These are phyloP conservation scores for Aphanocladium album DNA, from an alignment of 2,329 filamentous ascomycete genomes.

Conservation along the genomic window DNA sequence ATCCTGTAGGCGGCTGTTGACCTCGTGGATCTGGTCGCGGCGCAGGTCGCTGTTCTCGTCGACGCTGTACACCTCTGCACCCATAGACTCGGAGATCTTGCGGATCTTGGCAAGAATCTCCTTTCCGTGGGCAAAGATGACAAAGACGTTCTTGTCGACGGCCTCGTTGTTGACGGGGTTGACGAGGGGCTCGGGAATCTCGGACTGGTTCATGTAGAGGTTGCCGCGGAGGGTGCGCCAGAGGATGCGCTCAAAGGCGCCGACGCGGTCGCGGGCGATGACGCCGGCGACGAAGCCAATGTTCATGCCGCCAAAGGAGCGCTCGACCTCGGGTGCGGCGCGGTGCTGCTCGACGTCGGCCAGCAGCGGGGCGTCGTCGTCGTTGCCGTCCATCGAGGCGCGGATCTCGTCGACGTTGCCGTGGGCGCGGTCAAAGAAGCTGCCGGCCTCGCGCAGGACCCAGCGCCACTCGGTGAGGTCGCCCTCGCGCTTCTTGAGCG, in stretches of 20 bases:
- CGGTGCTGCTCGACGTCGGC: constrained; percentile 85
- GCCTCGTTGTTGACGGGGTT: constrained; percentile 90
- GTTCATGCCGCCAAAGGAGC: constrained; percentile 95
- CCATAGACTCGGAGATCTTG: constrained; percentile 97
- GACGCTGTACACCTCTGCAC: constrained; percentile 91
- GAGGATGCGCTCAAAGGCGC: constrained; percentile 92
- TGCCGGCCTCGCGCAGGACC: constrained; percentile 92
- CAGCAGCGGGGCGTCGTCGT: constrained; percentile 85
- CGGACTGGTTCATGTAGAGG: constrained; percentile 99
- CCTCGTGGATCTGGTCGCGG: constrained; percentile 93
- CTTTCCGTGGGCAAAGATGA: constrained; percentile 98
- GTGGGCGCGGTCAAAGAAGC: constrained; percentile 94
- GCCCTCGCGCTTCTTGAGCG: constrained; percentile 93
- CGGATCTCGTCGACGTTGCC: constrained; percentile 96
- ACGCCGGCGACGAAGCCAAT: constrained; percentile 98
- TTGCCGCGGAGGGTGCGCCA: constrained; percentile 97
- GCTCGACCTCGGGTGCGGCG: constrained; percentile 62
- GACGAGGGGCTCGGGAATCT: constrained; percentile 89
- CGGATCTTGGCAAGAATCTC: constrained; percentile 98
- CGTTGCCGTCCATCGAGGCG: constrained; percentile 64
- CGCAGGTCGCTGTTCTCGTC: constrained; percentile 96
- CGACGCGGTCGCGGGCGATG: constrained; percentile 87
- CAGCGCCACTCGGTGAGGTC: constrained; percentile 98
- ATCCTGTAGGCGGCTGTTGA: constrained; percentile 88
- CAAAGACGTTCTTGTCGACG: constrained; percentile 95